These are phyloP conservation scores for Quercus tomentella DNA, from an alignment of 331 rosid species.

Conservation along the genomic window DNA sequence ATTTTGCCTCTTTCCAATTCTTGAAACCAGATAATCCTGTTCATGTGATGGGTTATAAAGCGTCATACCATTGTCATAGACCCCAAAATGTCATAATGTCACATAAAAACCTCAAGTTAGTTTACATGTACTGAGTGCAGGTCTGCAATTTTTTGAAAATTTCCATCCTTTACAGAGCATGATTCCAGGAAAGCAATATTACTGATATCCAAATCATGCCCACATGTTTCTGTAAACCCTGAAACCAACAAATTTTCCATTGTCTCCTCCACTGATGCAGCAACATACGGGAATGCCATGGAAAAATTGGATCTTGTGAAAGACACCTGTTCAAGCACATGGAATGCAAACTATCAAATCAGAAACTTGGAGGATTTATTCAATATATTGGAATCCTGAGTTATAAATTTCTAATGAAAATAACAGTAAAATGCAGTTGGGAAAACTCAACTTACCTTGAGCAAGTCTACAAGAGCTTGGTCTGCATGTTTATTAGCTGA, in stretches of 20 bases:
- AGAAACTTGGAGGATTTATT: neutral
- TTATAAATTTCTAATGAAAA: neutral
- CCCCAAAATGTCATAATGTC: constrained; percentile 18
- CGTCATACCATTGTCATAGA: constrained; percentile 24
- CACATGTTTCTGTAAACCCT: constrained; percentile 76
- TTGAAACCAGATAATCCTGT: constrained; percentile 71
- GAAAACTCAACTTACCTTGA: constrained; percentile 55
- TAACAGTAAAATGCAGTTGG: constrained; percentile 2
- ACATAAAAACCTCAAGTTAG: constrained; percentile 8
- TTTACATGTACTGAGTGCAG: constrained; percentile 69
- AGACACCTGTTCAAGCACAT: constrained; percentile 49
- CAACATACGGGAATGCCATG: constrained; percentile 89
- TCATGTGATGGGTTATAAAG: constrained; percentile 13
- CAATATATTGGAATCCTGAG: neutral
- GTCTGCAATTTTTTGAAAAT: constrained; percentile 33
- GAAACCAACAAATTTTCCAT: constrained; percentile 61
- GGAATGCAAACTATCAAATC: constrained; percentile 21
- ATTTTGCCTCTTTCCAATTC: constrained; percentile 44
- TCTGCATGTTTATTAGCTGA: constrained; percentile 44
- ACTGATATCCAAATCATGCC: constrained; percentile 49
- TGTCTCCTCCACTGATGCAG: constrained; percentile 60
- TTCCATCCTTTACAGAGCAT: constrained; percentile 54
- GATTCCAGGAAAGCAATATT: constrained; percentile 56
- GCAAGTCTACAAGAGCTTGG: constrained; percentile 60
- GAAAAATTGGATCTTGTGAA: constrained; percentile 76